These are phyloP conservation scores for Tuber aestivum DNA, from an alignment of 495 filamentous ascomycete genomes.

Conservation along the genomic window DNA sequence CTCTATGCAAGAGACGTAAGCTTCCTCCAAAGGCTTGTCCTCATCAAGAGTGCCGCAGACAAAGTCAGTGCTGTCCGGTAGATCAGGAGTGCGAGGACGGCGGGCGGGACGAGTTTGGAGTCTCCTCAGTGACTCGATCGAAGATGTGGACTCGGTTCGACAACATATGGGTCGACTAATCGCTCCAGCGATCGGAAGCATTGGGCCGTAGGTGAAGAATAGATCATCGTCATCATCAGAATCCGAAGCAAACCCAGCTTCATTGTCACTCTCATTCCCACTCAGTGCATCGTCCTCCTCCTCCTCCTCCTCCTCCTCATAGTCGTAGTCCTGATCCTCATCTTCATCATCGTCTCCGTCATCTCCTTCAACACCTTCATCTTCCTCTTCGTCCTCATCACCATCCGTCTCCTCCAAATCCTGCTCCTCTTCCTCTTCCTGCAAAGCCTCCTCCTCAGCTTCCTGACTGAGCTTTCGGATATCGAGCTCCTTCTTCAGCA, in stretches of 20 bases:
- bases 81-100: constrained; percentile 67
- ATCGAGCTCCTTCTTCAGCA: constrained; percentile 78
- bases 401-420: constrained; percentile 55
- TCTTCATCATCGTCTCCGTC: constrained; percentile 44
- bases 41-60: constrained; percentile 96
- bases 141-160: constrained; percentile 57
- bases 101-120: constrained; percentile 38
- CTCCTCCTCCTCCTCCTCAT: constrained; percentile 61
- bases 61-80: constrained; percentile 96
- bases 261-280: constrained; percentile 92
- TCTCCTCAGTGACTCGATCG: constrained; percentile 57
- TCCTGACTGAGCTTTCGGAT: constrained; percentile 85
- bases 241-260: constrained; percentile 72
- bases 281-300: constrained; percentile 62
- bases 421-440: constrained; percentile 63
- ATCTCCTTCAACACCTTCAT: constrained; percentile 49
- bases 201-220: constrained; percentile 44
- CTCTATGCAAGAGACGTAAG: constrained; percentile 79
- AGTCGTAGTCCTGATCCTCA: constrained; percentile 50
- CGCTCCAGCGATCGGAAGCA: constrained; percentile 36
- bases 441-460: constrained; percentile 75
- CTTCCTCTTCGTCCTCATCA: constrained; percentile 49
- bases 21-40: constrained; percentile 86
- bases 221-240: constrained; percentile 43
- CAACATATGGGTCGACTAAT: constrained; percentile 38